phyloP scores from a whole-genome alignment of 331 rosid species.

The Telfairia occidentalis region DNA sequence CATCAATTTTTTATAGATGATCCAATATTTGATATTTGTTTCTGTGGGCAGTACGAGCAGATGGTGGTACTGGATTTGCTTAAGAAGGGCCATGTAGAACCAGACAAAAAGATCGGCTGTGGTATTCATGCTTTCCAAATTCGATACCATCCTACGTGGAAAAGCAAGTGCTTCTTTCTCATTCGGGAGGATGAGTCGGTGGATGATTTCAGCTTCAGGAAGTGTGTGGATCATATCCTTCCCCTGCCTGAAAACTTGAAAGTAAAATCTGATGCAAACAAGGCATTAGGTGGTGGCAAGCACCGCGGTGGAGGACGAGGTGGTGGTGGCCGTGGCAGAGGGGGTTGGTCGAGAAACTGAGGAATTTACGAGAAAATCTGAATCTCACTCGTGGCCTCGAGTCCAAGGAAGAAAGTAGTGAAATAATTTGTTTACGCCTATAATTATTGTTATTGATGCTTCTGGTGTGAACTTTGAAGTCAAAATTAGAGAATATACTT shows the following conservation, averaged over 20 bases:
- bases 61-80: constrained; percentile 63
- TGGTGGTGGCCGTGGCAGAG: constrained; percentile 38
- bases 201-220: constrained; percentile 92
- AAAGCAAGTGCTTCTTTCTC: constrained; percentile 80
- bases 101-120: constrained; percentile 52
- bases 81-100: constrained; percentile 61
- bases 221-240: constrained; percentile 68
- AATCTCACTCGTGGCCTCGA: neutral
- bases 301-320: constrained; percentile 27
- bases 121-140: constrained; percentile 57
- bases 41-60: constrained; percentile 62
- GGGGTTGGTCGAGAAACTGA: constrained; percentile 36
- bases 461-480: neutral
- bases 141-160: constrained; percentile 58
- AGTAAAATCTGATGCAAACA: constrained; percentile 35
- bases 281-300: constrained; percentile 41
- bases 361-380: neutral
- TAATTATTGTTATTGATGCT: neutral
- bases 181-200: constrained; percentile 48
- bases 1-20: neutral
- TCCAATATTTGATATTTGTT: neutral
- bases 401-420: neutral
- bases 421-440: neutral
- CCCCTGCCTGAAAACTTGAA: constrained; percentile 83
- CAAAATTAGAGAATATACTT: neutral